Base-by-base conservation (phyloP, 2,329 filamentous ascomycete genomes). In the Phaeosphaeria sp. region DNA sequence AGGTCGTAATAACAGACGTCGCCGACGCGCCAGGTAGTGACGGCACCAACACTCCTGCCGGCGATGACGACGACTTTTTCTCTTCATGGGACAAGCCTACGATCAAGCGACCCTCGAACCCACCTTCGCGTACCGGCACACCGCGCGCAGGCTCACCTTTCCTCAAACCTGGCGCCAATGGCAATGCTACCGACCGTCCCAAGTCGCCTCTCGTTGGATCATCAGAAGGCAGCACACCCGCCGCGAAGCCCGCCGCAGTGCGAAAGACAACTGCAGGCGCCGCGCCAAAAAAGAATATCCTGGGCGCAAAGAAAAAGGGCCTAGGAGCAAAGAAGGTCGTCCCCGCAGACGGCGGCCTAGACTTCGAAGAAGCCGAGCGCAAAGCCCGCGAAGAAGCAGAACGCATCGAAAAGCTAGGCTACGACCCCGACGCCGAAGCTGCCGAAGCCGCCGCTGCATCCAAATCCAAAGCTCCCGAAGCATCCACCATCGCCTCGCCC, bases 31-130 rank as follows among this genome's bases (percentile, higher is more conserved):
- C 85, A 49, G 68, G 74, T 46, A 81, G 80, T 52, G 89, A 92
- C 59, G 89, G 86, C 65, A 83, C 87, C 39, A 87, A 85, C 65
- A 96, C 92, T 11, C 91, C 93, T n/a, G 86, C 90, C 46, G 90
- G 88, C 66, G 93, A 97, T 66, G 89, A 90, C 20, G 93, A 97
- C 72, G 95, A 98, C 77, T 99, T 99, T 84, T 99, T 99, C 81
- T 97, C 94, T 10, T 97, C 93, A 0, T 99, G 94, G 95, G 95
- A 98, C 74, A 97, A 98, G 82, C 95, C 95, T 21, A 87, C 93
- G 4, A 96, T 99, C 80, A 99, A 98, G 84, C 89, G 93, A 69
- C 94, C 94, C 36, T 97, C 92, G 64, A 96, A 96, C 66, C 94
- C 95, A 17, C 86, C 95, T 44, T 97, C 94, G 39, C 90, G 95